These are phyloP conservation scores for Potentilla sterilis DNA, from an alignment of 306 rosid genomes.

Conservation along the genomic window DNA sequence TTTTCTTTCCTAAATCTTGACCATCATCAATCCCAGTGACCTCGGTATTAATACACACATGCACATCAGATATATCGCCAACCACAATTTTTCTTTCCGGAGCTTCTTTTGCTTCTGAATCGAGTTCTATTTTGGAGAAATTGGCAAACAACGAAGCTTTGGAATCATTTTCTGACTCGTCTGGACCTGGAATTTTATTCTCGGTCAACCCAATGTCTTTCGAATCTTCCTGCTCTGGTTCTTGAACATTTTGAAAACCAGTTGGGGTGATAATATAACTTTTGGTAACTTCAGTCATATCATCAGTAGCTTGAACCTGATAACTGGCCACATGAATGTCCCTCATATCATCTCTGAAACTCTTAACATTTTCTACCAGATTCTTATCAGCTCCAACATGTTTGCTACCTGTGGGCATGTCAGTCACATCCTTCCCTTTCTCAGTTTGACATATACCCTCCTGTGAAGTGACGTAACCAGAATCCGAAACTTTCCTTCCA, in stretches of 20 bases:
- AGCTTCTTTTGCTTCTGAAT: conserved; percentile 33
- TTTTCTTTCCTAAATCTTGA: conserved; percentile 28
- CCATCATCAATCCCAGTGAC: conserved; percentile 23
- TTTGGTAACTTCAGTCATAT: conserved; percentile 32
- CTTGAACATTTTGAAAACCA: conserved; percentile 14
- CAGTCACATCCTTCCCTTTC: conserved; percentile 29
- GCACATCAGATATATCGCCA: conserved; percentile 22
- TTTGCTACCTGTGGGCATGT: conserved; percentile 15
- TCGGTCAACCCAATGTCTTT: conserved; percentile 26
- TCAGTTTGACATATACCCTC: conserved; percentile 21
- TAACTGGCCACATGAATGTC: conserved; percentile 43
- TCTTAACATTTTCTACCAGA: conserved; percentile 18
- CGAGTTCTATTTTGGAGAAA: conserved; percentile 27
- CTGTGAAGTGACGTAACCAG: conserved; percentile 17
- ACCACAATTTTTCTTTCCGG: conserved; percentile 17
- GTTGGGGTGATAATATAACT: conserved; percentile 26
- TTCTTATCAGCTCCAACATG: conserved; percentile 33
- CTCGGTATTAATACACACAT: conserved; percentile 20
- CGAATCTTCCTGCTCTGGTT: conserved; percentile 26
- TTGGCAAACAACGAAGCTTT: conserved; percentile 20
- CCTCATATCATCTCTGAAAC: conserved; percentile 32
- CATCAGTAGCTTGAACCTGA: conserved; percentile 42
- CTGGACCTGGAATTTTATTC: conserved; percentile 33
- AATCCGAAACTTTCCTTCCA: conserved; percentile 16
- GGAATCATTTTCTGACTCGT: conserved; percentile 22